Evolutionary conservation across 2,329 filamentous ascomycete species (phyloP).

Genomic region (Cadophora sp.): DNA sequence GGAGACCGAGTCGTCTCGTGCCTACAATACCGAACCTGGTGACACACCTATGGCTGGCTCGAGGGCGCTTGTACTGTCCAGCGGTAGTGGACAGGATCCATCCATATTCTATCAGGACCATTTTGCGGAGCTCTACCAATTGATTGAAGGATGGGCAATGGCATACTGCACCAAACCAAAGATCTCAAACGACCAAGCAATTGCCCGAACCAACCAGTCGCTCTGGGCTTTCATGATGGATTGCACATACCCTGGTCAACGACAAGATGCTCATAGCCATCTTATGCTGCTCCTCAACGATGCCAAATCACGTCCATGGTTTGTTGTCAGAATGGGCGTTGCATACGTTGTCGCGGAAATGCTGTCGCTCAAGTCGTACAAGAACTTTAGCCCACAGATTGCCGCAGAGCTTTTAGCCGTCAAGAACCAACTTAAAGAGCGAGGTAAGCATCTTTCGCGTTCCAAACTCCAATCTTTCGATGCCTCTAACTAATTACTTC

Average conservation of each 20-base stretch:
- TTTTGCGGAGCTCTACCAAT: conserved; percentile 32
- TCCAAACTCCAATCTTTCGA: background rate
- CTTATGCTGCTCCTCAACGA: conserved; percentile 46
- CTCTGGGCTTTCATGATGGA: conserved; percentile 50
- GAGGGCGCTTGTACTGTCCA: conserved; percentile 25
- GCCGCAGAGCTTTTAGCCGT: conserved; percentile 38
- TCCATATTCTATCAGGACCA: conserved; percentile 26
- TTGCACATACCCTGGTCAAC: conserved; percentile 40
- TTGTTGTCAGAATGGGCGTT: conserved; percentile 49
- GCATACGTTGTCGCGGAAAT: conserved; percentile 49
- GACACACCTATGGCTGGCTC: conserved; percentile 11
- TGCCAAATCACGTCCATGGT: conserved; percentile 43
- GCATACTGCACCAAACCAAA: conserved; percentile 37
- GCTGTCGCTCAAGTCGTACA: conserved; percentile 46
- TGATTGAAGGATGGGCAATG: conserved; percentile 43
- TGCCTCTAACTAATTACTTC: conserved; percentile 7
- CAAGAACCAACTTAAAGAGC: conserved; percentile 31
- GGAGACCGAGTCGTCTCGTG: background rate
- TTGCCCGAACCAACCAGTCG: conserved; percentile 35
- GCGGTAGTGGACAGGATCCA: conserved; percentile 16
- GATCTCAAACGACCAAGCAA: conserved; percentile 32
- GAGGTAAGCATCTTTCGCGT: conserved; percentile 39
- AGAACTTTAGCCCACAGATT: conserved; percentile 42
- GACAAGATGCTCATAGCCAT: conserved; percentile 46
- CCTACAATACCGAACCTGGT: conserved; percentile 20